These are phyloP conservation scores for Parastagonospora nodorum DNA, from an alignment of 2,329 filamentous ascomycete species.

Conservation along the genomic window DNA sequence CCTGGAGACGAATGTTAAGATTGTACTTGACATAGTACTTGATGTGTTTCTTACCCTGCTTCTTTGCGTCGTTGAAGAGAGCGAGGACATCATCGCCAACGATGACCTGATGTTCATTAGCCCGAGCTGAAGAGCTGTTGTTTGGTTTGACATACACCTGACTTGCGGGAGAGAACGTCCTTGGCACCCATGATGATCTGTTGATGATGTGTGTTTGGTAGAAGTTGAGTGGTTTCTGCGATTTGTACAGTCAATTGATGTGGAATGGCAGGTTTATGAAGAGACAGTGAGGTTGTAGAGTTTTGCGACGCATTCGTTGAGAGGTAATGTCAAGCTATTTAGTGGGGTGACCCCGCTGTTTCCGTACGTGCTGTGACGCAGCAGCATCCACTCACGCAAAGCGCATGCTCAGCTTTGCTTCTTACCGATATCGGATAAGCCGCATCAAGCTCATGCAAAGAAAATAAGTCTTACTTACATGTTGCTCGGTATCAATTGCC, in stretches of 20 bases:
- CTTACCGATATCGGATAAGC: neutral
- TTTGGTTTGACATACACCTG: slow-evolving; percentile 46
- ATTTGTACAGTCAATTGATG: neutral
- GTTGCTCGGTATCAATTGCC: slow-evolving; percentile 13
- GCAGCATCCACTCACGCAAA: neutral
- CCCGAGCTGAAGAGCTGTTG: neutral
- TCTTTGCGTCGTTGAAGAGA: slow-evolving; percentile 88
- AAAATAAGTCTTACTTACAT: slow-evolving; percentile 6
- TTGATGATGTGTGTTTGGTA: slow-evolving; percentile 1
- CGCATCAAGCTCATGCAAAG: neutral
- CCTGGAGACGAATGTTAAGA: slow-evolving; percentile 2
- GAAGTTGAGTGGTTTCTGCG: neutral
- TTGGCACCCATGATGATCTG: slow-evolving; percentile 5
- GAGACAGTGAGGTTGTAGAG: slow-evolving; percentile 2
- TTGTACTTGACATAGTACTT: too few species aligned
- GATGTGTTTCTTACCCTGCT: slow-evolving; percentile 62
- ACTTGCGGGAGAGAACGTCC: slow-evolving; percentile 62
- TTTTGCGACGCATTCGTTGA: slow-evolving; percentile 1
- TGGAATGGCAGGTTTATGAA: neutral
- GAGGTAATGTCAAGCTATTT: slow-evolving; percentile 1
- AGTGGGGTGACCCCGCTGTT: slow-evolving; percentile 7
- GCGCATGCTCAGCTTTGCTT: neutral
- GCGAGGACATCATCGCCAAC: slow-evolving; percentile 66
- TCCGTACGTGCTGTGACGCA: slow-evolving; percentile 3
- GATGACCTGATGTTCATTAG: slow-evolving; percentile 50